Evolutionary conservation across 305 asterid species (phyloP).

Genomic region (Lippia alba): DNA sequence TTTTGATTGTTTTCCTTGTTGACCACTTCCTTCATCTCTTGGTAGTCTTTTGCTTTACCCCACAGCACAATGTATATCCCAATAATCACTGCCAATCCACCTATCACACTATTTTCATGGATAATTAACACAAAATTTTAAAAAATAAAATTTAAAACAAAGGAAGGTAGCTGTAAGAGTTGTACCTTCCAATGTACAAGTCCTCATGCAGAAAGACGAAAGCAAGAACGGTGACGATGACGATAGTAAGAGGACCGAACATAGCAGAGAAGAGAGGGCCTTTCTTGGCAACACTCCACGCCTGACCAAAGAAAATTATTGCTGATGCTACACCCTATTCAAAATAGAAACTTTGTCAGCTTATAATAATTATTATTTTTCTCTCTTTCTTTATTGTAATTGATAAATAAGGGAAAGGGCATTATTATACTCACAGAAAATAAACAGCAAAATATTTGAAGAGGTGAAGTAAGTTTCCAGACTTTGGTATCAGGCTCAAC

Average conservation of each 20-base stretch:
- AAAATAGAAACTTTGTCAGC: no score
- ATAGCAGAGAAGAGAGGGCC: slow-evolving; percentile 86
- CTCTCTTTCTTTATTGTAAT: no score
- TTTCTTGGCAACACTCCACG: slow-evolving; percentile 73
- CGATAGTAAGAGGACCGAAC: slow-evolving; percentile 73
- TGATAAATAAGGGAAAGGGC: no score
- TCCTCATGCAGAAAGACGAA: slow-evolving; percentile 62
- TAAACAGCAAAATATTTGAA: slow-evolving; percentile 53
- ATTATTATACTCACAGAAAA: slow-evolving; percentile 51
- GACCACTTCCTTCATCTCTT: slow-evolving; percentile 35
- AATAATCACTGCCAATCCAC: slow-evolving; percentile 66
- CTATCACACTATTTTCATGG: slow-evolving; percentile 50
- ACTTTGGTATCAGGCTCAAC: slow-evolving; percentile 48
- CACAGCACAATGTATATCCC: slow-evolving; percentile 76
- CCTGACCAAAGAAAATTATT: slow-evolving; percentile 69
- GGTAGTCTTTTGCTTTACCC: slow-evolving; percentile 72
- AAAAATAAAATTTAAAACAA: neutral
- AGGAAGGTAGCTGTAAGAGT: neutral
- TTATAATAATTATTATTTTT: no score
- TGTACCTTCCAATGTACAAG: slow-evolving; percentile 73
- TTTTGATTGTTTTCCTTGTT: slow-evolving; percentile 36
- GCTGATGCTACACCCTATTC: slow-evolving; percentile 65
- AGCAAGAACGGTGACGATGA: slow-evolving; percentile 58
- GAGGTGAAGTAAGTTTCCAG: slow-evolving; percentile 61
- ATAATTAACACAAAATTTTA: neutral